phyloP scores from a whole-genome alignment of 495 filamentous ascomycete species.

The Neurospora sp. region DNA sequence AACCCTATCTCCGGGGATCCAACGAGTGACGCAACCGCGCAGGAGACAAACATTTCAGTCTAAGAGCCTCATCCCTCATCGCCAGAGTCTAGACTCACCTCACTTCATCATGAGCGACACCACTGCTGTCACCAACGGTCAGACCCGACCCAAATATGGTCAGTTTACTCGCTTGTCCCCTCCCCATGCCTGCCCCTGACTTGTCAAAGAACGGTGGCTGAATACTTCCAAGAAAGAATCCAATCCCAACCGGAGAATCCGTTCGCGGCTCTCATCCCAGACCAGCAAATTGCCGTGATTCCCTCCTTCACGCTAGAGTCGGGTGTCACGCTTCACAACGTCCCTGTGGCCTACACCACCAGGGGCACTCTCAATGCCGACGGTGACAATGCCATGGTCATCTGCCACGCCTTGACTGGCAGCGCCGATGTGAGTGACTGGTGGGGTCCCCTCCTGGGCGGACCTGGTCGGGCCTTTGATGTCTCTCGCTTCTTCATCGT shows the following conservation, averaged over 20 bases:
- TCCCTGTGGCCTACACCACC: slow-evolving; percentile 88
- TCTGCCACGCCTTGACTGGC: slow-evolving; percentile 93
- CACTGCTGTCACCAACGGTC: slow-evolving; percentile 6
- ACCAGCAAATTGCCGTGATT: slow-evolving; percentile 76
- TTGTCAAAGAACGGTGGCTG: slow-evolving; percentile 32
- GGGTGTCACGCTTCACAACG: slow-evolving; percentile 75
- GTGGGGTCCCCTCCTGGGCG: slow-evolving; percentile 93
- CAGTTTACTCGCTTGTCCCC: slow-evolving; percentile 16
- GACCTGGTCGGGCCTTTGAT: slow-evolving; percentile 85
- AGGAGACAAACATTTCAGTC: neutral
- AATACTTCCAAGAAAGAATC: slow-evolving; percentile 51
- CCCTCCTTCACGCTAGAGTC: slow-evolving; percentile 92
- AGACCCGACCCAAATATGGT: slow-evolving; percentile 26
- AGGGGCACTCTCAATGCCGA: slow-evolving; percentile 64
- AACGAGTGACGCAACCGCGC: neutral
- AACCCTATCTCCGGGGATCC: neutral
- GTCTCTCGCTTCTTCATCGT: slow-evolving; percentile 85
- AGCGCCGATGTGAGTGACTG: slow-evolving; percentile 95
- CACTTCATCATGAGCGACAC: slow-evolving; percentile 8
- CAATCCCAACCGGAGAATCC: slow-evolving; percentile 79
- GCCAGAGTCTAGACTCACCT: neutral
- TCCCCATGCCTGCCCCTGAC: neutral
- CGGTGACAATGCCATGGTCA: slow-evolving; percentile 86
- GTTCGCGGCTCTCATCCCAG: slow-evolving; percentile 72
- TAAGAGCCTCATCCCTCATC: neutral